Evolutionary conservation across 2,329 filamentous ascomycete genomes (phyloP).

Genomic region (Laburnicola sp.): DNA sequence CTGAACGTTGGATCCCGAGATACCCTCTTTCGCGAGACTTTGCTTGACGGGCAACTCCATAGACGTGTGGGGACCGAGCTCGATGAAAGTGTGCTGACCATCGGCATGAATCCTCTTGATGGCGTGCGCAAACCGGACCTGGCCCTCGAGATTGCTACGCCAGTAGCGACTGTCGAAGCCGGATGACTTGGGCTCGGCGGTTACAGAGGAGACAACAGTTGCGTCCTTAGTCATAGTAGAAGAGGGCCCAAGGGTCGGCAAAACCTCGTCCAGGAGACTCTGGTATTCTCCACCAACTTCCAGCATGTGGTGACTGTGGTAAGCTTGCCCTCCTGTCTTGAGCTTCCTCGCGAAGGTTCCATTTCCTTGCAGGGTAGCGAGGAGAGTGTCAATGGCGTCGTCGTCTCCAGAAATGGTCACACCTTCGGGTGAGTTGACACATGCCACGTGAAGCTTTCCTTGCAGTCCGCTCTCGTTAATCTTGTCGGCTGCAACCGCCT

Average conservation of each 20-base stretch:
- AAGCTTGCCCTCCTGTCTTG: constrained; percentile 35
- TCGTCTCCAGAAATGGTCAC: constrained; percentile 3
- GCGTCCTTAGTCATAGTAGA: constrained; percentile 4
- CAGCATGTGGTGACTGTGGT: too few species aligned
- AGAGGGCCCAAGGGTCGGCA: neutral
- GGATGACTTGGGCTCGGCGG: neutral
- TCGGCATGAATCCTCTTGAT: neutral
- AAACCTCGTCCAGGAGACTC: too few species aligned
- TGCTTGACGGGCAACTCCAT: constrained; percentile 34
- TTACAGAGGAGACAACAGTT: neutral
- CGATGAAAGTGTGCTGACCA: constrained; percentile 21
- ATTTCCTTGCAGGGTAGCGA: constrained; percentile 31
- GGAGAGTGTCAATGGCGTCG: constrained; percentile 1
- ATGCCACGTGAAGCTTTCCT: constrained; percentile 11
- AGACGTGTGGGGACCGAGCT: constrained; percentile 42
- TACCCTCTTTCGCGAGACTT: constrained; percentile 18
- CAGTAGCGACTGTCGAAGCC: constrained; percentile 6
- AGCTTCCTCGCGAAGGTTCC: constrained; percentile 46
- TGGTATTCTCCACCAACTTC: too few species aligned
- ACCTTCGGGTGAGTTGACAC: constrained; percentile 44
- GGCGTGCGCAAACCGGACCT: constrained; percentile 7
- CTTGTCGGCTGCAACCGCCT: neutral
- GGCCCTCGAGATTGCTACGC: constrained; percentile 10
- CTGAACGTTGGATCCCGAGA: constrained; percentile 13
- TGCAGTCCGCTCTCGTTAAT: neutral